Conservation (phyloP, 306 rosid genomes). For the Ammopiptanthus mongolicus region DNA sequence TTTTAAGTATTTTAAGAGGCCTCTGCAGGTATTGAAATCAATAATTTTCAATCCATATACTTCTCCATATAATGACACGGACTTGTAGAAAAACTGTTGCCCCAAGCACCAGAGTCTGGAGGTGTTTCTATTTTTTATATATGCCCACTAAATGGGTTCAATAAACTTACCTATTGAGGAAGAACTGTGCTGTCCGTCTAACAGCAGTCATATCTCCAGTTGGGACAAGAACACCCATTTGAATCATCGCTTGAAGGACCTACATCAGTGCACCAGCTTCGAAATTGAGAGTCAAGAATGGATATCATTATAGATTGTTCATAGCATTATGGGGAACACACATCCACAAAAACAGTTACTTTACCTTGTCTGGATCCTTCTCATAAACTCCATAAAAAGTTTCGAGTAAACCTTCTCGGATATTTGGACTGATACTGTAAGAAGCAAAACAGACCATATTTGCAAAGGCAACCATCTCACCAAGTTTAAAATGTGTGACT, state of each 20-base stretch:
- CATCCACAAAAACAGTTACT: conserved; percentile 26
- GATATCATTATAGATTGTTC: conserved; percentile 9
- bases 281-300: conserved; percentile 7
- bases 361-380: conserved; percentile 97
- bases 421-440: conserved; percentile 88
- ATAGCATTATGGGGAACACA: conserved; percentile 11
- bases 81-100: not conserved
- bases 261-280: conserved; percentile 35
- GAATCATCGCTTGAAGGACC: conserved; percentile 98
- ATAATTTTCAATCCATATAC: not conserved
- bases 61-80: not conserved
- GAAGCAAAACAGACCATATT: conserved; percentile 18
- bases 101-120: not conserved
- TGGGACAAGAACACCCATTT: conserved; percentile 99
- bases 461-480: conserved; percentile 17
- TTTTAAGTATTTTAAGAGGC: conserved; percentile 9
- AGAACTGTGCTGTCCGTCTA: conserved; percentile 91
- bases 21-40: conserved; percentile 4
- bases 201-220: conserved; percentile 99
- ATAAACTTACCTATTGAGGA: conserved; percentile 70
- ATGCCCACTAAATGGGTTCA: conserved; percentile 25
- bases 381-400: conserved; percentile 92
- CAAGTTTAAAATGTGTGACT: conserved; percentile 12
- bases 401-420: conserved; percentile 95
- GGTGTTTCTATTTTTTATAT: conserved; percentile 5